Evolutionary conservation across 2,329 filamentous ascomycete genomes (phyloP), one percentile per base, ranked within the genome.

Genomic region (Talaromyces sp.): DNA sequence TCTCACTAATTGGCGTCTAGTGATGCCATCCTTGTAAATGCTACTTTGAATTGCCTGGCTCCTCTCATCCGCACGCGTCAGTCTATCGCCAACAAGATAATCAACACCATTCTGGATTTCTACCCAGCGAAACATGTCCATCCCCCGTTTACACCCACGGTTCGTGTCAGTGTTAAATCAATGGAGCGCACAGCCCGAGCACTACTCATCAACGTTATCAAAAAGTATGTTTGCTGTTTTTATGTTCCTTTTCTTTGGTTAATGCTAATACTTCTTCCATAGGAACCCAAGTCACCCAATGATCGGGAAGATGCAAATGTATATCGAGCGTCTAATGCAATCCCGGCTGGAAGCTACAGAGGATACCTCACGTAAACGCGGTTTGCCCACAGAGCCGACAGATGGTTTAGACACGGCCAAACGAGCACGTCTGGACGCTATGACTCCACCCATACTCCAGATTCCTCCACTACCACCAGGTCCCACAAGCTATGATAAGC

Each of bases 161-260:
- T 84, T 45, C 91, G 88, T 63, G 88, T 99, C 54, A 85, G 93
- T 64, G 82, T 96, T 56, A 91, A 87, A 73, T 97, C 93, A 4
- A 94, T 99, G 86, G 93, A 97, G 72, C 91, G 96, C 69, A 99
- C 94, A 20, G 89, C 89, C 3, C 85, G 91, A 64, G 86, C 91
- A 61, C 77, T 99, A 42, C 80, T 97, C 35, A 82, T 92, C 48
- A 92, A 97, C 72, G 78, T 96, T 48, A 80, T 88, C 61, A 93
- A 93, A 76, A 83, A 86, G 87, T 90, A 79, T 61, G 79, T 11
- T 20, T 19, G 5, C 6, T 14, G n/a, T 16, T 16, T 35, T n/a
- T 3, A 13, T 32, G 24, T 14, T 29, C 11, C n/a, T 5, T 47
- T 37, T 7, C 14, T 2, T 30, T 14, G 22, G 20, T 27, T 13